phyloP scores from a whole-genome alignment of 2,329 filamentous ascomycete genomes.

The Cercospora sp. region DNA sequence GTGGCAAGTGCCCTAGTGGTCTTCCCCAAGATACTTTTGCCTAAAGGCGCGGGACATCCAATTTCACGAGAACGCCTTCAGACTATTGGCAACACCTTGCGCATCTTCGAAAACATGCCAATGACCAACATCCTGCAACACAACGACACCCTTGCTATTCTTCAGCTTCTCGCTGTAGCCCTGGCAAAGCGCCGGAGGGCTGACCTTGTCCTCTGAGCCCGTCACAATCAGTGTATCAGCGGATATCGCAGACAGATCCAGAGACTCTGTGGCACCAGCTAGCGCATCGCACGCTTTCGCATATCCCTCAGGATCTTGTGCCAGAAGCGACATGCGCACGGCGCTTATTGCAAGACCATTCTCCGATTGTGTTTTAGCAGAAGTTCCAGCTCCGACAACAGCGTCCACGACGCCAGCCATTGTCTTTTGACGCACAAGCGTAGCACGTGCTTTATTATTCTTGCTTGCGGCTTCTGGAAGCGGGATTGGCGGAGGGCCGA shows the following conservation, averaged over 20 bases:
- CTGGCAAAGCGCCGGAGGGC: slow-evolving; percentile 41
- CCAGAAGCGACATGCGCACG: slow-evolving; percentile 48
- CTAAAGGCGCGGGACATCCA: not conserved
- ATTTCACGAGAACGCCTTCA: slow-evolving; percentile 21
- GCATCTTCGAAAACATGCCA: slow-evolving; percentile 56
- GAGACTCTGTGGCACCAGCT: slow-evolving; percentile 41
- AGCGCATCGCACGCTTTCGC: slow-evolving; percentile 57
- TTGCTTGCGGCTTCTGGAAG: slow-evolving; percentile 43
- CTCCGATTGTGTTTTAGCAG: slow-evolving; percentile 39
- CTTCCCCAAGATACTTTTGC: not conserved
- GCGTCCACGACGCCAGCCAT: slow-evolving; percentile 49
- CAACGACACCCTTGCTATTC: slow-evolving; percentile 31
- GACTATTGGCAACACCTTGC: slow-evolving; percentile 38
- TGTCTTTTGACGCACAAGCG: slow-evolving; percentile 47
- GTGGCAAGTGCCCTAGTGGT: too few species aligned
- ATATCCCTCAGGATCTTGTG: slow-evolving; percentile 56
- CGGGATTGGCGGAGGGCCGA: slow-evolving; percentile 52
- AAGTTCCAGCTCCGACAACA: slow-evolving; percentile 43
- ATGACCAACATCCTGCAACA: slow-evolving; percentile 50
- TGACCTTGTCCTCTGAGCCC: slow-evolving; percentile 51
- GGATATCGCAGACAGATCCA: slow-evolving; percentile 41
- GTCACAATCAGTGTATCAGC: slow-evolving; percentile 45
- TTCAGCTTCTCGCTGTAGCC: slow-evolving; percentile 38
- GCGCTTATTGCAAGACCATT: slow-evolving; percentile 49
- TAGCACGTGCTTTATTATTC: slow-evolving; percentile 41